Evolutionary conservation across 768 basidiomycete species (phyloP), one percentile per base, ranked within the genome.

Genomic region (Lactarius vividus): DNA sequence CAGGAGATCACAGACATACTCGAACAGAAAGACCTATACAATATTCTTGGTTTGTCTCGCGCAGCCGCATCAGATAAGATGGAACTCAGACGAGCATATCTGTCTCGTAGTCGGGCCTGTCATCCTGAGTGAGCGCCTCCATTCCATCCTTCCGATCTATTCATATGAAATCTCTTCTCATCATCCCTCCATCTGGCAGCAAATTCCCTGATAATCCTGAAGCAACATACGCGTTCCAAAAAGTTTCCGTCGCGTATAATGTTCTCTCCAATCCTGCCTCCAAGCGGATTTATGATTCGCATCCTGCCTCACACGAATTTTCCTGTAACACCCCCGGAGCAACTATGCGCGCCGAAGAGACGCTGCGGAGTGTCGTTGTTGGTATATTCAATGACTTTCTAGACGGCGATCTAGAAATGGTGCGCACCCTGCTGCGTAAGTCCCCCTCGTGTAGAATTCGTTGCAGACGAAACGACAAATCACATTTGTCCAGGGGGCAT

Each of bases 321-420:
- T 82, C 71, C 83, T 88, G 71, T 81, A 85, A 54, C 86, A 87
- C 70, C 76, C 82, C 31, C 73, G 86, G 8, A 79, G 79, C 42
- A 79, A 86, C 26, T 76, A 79, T 37, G 79, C 80, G 40, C 79
- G 88, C 89, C 0, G 90, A 95, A 65, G 89, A 94, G 71, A 94
- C 93, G 1, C 84, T 95, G 62, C 81, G 86, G 57, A 82, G 85
- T 61, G 91, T 93, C 20, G 78, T 94, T 39, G 73, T 91, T 37
- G 84, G 86, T 31, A 86, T 92, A 13, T 85, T 94, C 73, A 87
- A 85, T 66, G 93, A 95, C 72, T 91, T 93, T 69, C 75, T 94
- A 54, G 89, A 93, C 62, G 93, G 92, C 7, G 92, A 94, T 75
- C 78, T 94, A n/a, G 91, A 94, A 73, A 85, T 92, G 74, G 87